Evolutionary conservation across 2,329 filamentous ascomycete species (phyloP), one percentile per base, ranked within the genome.

Genomic region (Ramularia collo-cygni): DNA sequence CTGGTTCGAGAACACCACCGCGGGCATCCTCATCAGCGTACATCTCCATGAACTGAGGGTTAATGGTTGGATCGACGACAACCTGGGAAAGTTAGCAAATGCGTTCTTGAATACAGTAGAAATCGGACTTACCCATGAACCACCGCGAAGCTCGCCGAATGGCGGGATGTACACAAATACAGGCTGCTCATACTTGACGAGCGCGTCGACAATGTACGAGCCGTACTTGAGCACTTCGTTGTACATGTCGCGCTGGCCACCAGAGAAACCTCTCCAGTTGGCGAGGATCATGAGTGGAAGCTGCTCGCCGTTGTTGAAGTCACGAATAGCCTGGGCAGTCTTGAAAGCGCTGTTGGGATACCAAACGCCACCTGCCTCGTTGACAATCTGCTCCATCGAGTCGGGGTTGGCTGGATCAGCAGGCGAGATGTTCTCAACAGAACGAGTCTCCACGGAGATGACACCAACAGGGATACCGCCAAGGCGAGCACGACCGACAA

Each of bases 251-350:
- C 90, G 87, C 71, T 98, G 92, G 51, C 92, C 92, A 73, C 92
- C 92, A 54, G 92, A 98, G 86, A 98, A 98, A 74, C 92, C 92
- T 80, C 92, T 83, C 92, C 92, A 98, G 77, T 98, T 98, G 69
- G 92, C 92, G 50, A 98, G 80, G 63, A 98, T 98, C 88, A 98
- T 96, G 52, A 98, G 73, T 42, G 92, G 92, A 60, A 98, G 76
- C 72, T 98, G 92, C 71, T 98, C 92, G 64, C 92, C 92, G 53
- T 94, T 80, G 79, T 98, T 98, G 79, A 98, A 98, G 73, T 98
- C 92, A 59, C 84, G 88, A 71, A 98, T 94, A 41, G 92, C 92
- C 68, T 98, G 92, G 3, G 92, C 92, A 47, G 92, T 98, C 84
- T 98, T 98, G 81, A 90, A 98, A 16, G 92, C 92, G 8, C 90